Conservation (phyloP, 768 basidiomycete genomes). For the Kwoniella sp. region DNA sequence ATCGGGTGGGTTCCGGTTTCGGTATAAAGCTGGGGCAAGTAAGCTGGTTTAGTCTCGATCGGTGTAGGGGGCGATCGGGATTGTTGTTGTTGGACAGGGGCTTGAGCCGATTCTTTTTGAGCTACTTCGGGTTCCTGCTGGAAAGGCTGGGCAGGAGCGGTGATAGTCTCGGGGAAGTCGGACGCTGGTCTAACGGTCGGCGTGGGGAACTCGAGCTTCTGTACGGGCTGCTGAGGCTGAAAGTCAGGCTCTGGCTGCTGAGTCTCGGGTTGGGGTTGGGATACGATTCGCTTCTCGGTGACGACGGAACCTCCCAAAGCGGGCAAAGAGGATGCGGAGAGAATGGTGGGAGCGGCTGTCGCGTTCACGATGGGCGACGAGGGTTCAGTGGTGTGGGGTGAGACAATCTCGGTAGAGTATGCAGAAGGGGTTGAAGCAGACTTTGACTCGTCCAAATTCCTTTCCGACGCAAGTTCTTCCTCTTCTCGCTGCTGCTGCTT, state of each 20-base stretch:
- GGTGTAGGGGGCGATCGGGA: conserved; percentile 5
- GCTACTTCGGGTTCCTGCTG: not conserved
- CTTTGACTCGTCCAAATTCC: not conserved
- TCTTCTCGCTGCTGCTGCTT: conserved; percentile 2
- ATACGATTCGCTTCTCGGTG: conserved; percentile 4
- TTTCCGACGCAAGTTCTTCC: not conserved
- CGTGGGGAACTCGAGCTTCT: conserved; percentile 8
- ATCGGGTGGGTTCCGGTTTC: conserved; percentile 20
- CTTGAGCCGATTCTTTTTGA: not conserved
- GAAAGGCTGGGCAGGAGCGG: not conserved
- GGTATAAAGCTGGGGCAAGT: conserved; percentile 27
- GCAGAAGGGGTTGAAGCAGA: conserved; percentile 5
- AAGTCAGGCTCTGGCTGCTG: not conserved
- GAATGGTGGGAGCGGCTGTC: conserved; percentile 9
- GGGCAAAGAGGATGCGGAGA: conserved; percentile 11
- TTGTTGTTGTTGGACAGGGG: not conserved
- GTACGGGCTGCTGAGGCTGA: not conserved
- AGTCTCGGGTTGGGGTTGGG: not conserved
- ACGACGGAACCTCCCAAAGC: conserved; percentile 13
- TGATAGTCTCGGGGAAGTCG: not conserved
- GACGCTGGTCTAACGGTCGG: not conserved
- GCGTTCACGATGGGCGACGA: conserved; percentile 26
- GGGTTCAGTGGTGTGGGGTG: conserved; percentile 33
- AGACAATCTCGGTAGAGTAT: conserved; percentile 17
- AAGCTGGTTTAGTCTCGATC: conserved; percentile 12